Percentiles rank a stretch among this genome's conserved stretches.
phyloP scores from a whole-genome alignment of 2,329 filamentous ascomycete species.

The Pseudogymnoascus sp. region DNA sequence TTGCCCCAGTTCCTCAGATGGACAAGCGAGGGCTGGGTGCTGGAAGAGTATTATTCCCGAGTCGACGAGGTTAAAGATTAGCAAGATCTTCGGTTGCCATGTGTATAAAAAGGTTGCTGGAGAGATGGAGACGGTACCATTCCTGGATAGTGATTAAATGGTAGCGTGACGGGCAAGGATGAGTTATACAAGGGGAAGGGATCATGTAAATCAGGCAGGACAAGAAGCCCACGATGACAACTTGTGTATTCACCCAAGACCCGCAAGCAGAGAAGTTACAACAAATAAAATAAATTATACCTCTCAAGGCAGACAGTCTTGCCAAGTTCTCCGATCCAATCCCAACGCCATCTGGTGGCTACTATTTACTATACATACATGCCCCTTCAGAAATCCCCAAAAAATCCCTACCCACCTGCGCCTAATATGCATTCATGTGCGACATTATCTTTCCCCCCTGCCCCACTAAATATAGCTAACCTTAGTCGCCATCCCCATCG shows the following conservation, averaged over 20 bases:
- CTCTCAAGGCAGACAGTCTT: neutral
- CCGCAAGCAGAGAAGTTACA: neutral
- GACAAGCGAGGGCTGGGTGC: neutral
- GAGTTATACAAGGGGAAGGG: neutral
- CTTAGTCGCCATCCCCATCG: conserved; percentile 93
- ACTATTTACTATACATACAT: conserved; percentile 5
- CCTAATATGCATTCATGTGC: neutral
- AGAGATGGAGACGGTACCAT: neutral
- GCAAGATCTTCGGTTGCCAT: neutral
- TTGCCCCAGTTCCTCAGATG: neutral
- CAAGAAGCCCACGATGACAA: neutral
- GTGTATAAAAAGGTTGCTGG: neutral
- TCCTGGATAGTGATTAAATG: neutral
- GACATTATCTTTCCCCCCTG: neutral
- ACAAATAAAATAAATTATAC: conserved; percentile 2
- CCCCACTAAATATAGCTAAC: conserved; percentile 77
- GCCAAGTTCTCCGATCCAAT: neutral
- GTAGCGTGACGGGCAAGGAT: neutral
- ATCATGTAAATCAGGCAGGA: neutral
- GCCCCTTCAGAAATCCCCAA: neutral
- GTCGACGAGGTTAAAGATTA: neutral
- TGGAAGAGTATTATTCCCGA: neutral
- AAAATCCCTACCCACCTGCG: neutral
- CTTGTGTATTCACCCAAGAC: neutral
- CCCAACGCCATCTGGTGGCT: neutral